phyloP scores from a whole-genome alignment of 345 rosid genomes.

The Syzygium grande region DNA sequence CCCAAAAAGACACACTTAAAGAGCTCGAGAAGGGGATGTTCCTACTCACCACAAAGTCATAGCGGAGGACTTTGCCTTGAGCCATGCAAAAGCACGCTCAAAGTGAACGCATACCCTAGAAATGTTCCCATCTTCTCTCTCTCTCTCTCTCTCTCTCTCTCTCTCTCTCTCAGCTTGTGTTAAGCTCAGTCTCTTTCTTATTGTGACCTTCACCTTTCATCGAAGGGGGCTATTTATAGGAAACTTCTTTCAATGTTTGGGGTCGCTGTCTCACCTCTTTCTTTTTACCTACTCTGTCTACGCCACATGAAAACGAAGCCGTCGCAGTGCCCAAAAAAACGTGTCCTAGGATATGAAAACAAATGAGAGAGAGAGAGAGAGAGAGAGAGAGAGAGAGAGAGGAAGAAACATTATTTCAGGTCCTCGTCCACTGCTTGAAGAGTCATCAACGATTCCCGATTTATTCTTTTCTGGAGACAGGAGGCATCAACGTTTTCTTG shows the following conservation, averaged over 20 bases:
- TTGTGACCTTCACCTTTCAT: not conserved
- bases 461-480: not conserved
- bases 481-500: not conserved
- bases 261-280: no score
- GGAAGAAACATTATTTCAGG: not conserved
- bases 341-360: not conserved
- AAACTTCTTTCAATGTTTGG: not conserved
- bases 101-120: not conserved
- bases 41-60: not conserved
- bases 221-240: not conserved
- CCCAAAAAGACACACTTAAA: not conserved
- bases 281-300: not conserved
- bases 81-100: not conserved
- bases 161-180: not conserved
- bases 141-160: not conserved
- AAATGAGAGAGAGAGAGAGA: not conserved
- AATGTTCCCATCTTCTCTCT: not conserved
- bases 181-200: not conserved
- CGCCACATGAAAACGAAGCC: not conserved
- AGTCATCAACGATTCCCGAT: not conserved
- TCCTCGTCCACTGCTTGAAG: not conserved
- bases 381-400: no score
- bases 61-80: not conserved
- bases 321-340: not conserved
- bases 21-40: not conserved